These are phyloP conservation scores for Monosporascus sp. DNA, from an alignment of 2,329 filamentous ascomycete species.

Conservation along the genomic window DNA sequence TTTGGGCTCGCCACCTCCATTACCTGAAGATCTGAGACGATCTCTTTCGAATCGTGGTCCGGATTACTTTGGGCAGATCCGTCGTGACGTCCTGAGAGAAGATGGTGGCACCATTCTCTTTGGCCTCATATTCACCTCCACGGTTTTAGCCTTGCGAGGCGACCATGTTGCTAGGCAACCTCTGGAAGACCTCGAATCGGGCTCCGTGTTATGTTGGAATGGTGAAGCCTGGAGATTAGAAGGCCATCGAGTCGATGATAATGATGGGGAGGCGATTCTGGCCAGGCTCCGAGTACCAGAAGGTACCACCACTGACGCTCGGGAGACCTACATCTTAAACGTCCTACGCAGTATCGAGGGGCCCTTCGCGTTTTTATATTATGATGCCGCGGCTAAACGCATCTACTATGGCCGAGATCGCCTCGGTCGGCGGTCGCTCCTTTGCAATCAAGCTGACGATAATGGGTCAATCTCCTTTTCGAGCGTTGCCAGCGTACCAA, in stretches of 20 bases:
- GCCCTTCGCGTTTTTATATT: conserved; percentile 86
- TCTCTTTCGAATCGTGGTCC: conserved; percentile 54
- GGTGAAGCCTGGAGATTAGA: conserved; percentile 86
- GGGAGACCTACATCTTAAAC: conserved; percentile 37
- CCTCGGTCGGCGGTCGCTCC: conserved; percentile 78
- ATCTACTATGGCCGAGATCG: conserved; percentile 85
- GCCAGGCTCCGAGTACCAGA: conserved; percentile 30
- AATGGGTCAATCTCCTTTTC: conserved; percentile 54
- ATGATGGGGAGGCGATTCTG: conserved; percentile 74
- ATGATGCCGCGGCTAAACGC: conserved; percentile 55
- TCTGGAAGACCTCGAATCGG: conserved; percentile 50
- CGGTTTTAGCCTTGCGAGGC: conserved; percentile 86
- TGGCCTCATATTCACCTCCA: conserved; percentile 66
- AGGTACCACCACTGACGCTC: conserved; percentile 18
- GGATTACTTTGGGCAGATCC: conserved; percentile 48
- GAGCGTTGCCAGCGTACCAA: conserved; percentile 59
- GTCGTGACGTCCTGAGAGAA: conserved; percentile 20
- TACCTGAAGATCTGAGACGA: conserved; percentile 33
- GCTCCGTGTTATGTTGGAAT: conserved; percentile 87
- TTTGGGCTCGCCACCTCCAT: conserved; percentile 19
- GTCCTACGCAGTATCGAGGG: conserved; percentile 63
- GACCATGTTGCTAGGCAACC: conserved; percentile 68
- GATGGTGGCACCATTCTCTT: conserved; percentile 24
- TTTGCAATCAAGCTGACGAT: conserved; percentile 47
- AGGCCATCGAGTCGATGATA: conserved; percentile 56